phyloP scores from a whole-genome alignment of 768 basidiomycete species.

The Collybia nuda region DNA sequence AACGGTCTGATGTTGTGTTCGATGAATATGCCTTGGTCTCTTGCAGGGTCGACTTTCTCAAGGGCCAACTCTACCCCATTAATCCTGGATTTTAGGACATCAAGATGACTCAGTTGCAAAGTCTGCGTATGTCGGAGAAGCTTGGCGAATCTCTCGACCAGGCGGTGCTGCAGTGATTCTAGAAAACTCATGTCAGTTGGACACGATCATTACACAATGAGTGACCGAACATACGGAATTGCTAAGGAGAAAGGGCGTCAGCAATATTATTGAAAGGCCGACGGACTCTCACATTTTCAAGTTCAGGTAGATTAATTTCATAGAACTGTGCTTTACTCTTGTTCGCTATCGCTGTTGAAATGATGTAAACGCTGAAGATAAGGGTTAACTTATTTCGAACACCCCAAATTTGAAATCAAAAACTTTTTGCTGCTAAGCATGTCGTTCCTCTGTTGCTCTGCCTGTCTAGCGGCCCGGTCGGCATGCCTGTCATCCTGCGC shows the following conservation, averaged over 20 bases:
- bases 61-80: slow-evolving; percentile 47
- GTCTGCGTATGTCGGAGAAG: slow-evolving; percentile 60
- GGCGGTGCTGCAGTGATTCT: slow-evolving; percentile 72
- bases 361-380: slow-evolving; percentile 58
- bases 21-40: slow-evolving; percentile 74
- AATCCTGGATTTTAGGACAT: slow-evolving; percentile 53
- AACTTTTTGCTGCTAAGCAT: slow-evolving; percentile 87
- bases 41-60: slow-evolving; percentile 47
- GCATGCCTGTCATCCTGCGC: slow-evolving; percentile 75
- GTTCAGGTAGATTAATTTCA: slow-evolving; percentile 58
- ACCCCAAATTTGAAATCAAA: background rate
- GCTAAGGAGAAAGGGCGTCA: slow-evolving; percentile 35
- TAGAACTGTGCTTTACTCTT: slow-evolving; percentile 70
- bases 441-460: slow-evolving; percentile 72
- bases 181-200: slow-evolving; percentile 1
- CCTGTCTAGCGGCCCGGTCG: slow-evolving; percentile 70
- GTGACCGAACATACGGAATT: slow-evolving; percentile 53
- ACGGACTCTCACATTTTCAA: slow-evolving; percentile 64
- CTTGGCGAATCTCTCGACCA: slow-evolving; percentile 53
- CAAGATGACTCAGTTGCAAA: slow-evolving; percentile 58
- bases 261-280: slow-evolving; percentile 1
- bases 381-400: background rate
- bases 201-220: background rate
- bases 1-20: slow-evolving; percentile 71
- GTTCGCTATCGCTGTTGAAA: slow-evolving; percentile 72